Evolutionary conservation across 495 filamentous ascomycete genomes (phyloP), one percentile per base, ranked within the genome.

Genomic region (Xylaria palmicola): DNA sequence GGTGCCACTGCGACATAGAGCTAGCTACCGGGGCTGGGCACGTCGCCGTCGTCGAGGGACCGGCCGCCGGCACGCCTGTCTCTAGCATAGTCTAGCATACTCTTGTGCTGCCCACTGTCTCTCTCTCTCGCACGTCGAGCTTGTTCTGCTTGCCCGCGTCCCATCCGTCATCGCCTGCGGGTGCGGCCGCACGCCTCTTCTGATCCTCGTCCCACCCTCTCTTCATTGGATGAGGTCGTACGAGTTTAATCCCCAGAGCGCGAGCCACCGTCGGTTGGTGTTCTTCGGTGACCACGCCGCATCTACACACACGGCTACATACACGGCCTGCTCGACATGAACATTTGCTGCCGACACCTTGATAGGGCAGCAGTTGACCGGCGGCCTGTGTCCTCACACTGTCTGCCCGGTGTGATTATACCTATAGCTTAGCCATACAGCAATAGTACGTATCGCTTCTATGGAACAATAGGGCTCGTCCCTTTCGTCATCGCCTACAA

Each of bases 161-260:
- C 20, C 13, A 32, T 26, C 12, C 10, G 27, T 22, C 13, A 47
- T 44, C 24, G 15, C 30, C 55, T 57, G 55, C 48, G 30, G 6
- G 41, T 57, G 55, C 55, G 55, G 55, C 55, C 55, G 55, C 55
- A 57, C 41, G 13, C 24, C 55, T 36, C 53, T 56, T 32, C 40
- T 24, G 43, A 39, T 47, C 19, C 56, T 49, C 41, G 30, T 34
- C 20, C 32, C 32, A 59, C 19, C 27, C 34, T 56, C 17, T 19
- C 53, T 17, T 32, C 26, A 34, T 24, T 43, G 39, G 37, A 56
- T 29, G 26, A 22, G 17, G 26, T 56, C 53, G 17, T 56, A 56
- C 53, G 53, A 56, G 39, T 30, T 17, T 27, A 13, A 15, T 10
- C 20, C 36, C 43, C n/a, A 24, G 3, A 40, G n/a, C 37, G 30